Evolutionary conservation across 2,329 filamentous ascomycete genomes (phyloP), one percentile per base, ranked within the genome.

Genomic region (Alternaria solani): DNA sequence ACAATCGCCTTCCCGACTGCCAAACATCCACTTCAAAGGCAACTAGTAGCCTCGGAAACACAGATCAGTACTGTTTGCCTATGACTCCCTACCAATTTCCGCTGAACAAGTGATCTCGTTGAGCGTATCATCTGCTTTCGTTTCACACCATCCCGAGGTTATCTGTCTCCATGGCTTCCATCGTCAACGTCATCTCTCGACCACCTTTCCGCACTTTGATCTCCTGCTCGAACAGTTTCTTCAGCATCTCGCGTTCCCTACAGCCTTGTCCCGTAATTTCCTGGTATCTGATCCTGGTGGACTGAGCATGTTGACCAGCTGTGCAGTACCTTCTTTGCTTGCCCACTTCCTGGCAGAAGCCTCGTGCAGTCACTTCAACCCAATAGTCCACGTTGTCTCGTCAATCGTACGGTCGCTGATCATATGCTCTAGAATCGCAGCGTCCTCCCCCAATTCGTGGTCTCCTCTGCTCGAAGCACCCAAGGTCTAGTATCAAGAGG

Each of bases 291-390:
- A 32, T n/a, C 34, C 46, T 7, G 26, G 20, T 16, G 44, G 36
- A n/a, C 51, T 30, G 28, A 55, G 1, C 26, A 49, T 16, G 30
- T 32, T 18, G 16, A 39, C 38, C 0, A 42, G 47, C 18, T 39
- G 30, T 3, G 2, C 28, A 32, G 32, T 26, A 26, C 30, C 23
- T 14, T 61, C 26, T 9, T 56, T 39, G n/a, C 12, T n/a, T 3
- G 25, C 34, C 47, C 42, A 57, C n/a, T 57, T 57, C 28, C 48
- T 48, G 2, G 14, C 26, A n/a, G 46, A 55, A 12, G 57, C 41
- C 25, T 43, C 30, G n/a, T 55, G 51, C n/a, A 58, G 36, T 20
- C 46, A 49, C 38, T 41, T 36, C 25, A 46, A 41, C 26, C 55
- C 59, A n/a, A 58, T 23, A 14, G 51, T 32, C 18, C 38, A 48